Evolutionary conservation across 257 asterid genomes (phyloP).

Genomic region (Nyctanthes arbortristis): DNA sequence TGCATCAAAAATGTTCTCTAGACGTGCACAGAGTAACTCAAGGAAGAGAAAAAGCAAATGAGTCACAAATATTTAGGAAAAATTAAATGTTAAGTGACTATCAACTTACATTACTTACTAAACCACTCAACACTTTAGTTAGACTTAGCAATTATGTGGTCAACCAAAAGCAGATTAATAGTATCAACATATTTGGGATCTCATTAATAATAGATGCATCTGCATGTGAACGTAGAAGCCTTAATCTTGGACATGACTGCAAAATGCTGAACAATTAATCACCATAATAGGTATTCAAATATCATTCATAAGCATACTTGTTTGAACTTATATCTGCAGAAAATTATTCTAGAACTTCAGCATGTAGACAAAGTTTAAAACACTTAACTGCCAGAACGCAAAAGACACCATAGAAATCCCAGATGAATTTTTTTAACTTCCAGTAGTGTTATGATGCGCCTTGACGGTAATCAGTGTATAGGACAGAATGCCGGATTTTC

Average conservation of each 20-base stretch:
- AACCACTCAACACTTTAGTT: slow-evolving; percentile 5
- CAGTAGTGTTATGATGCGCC: no score
- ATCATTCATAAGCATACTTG: neutral
- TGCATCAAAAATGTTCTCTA: neutral
- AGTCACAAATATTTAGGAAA: neutral
- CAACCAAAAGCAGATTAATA: slow-evolving; percentile 1
- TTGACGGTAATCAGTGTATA: no score
- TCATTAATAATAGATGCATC: slow-evolving; percentile 9
- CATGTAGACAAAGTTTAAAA: neutral
- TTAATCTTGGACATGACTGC: slow-evolving; percentile 16
- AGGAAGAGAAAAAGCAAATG: neutral
- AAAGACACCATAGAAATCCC: neutral
- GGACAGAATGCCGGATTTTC: no score
- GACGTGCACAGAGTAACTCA: neutral
- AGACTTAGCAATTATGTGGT: neutral
- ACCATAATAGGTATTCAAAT: neutral
- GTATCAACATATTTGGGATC: slow-evolving; percentile 7
- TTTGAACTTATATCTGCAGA: neutral
- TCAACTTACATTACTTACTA: slow-evolving; percentile 10
- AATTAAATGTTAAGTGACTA: neutral
- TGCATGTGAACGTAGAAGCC: neutral
- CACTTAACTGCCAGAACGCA: neutral
- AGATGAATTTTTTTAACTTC: no score
- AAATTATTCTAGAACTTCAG: neutral
- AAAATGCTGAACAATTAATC: neutral